These are phyloP conservation scores for Rhinocladiella similis DNA, from an alignment of 2,329 filamentous ascomycete genomes.

Conservation along the genomic window DNA sequence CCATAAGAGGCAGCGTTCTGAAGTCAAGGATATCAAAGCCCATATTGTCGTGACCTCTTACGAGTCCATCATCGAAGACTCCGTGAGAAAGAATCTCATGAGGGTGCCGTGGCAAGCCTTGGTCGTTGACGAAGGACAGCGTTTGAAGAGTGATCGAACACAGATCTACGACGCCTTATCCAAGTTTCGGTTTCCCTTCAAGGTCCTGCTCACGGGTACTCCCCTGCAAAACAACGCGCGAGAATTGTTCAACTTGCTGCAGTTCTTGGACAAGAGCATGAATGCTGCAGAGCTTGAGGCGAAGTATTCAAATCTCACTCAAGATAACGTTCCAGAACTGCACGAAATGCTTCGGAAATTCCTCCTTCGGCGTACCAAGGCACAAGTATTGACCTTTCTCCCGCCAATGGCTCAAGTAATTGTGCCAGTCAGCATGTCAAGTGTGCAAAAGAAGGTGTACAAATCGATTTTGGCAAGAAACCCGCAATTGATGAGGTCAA, in stretches of 20 bases:
- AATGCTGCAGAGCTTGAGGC: slow-evolving; percentile 73
- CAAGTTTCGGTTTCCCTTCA: slow-evolving; percentile 75
- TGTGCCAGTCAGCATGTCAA: slow-evolving; percentile 90
- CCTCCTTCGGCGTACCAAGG: slow-evolving; percentile 78
- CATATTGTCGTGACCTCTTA: slow-evolving; percentile 96
- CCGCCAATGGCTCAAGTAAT: slow-evolving; percentile 95
- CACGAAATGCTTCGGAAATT: slow-evolving; percentile 78
- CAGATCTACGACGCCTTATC: slow-evolving; percentile 74
- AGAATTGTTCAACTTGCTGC: slow-evolving; percentile 93
- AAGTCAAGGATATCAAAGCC: slow-evolving; percentile 67
- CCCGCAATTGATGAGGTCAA: slow-evolving; percentile 80
- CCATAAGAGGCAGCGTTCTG: slow-evolving; percentile 16
- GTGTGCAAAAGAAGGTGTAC: slow-evolving; percentile 90
- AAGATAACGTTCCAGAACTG: slow-evolving; percentile 76
- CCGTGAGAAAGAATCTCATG: slow-evolving; percentile 65
- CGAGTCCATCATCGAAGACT: slow-evolving; percentile 77
- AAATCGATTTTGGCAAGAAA: slow-evolving; percentile 92
- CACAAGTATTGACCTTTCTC: slow-evolving; percentile 84
- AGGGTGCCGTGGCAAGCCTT: slow-evolving; percentile 80
- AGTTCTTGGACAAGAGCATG: slow-evolving; percentile 77
- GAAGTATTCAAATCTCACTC: slow-evolving; percentile 74
- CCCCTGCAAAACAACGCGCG: slow-evolving; percentile 82
- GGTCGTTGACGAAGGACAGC: slow-evolving; percentile 92
- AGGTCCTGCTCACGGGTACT: slow-evolving; percentile 81
- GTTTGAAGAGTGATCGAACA: slow-evolving; percentile 89